A percentile compares a stretch with the other conserved stretches of the same genome.
Evolutionary conservation across 1,284 basidiomycete species (phyloP).

Genomic region (Peniophora sp.): DNA sequence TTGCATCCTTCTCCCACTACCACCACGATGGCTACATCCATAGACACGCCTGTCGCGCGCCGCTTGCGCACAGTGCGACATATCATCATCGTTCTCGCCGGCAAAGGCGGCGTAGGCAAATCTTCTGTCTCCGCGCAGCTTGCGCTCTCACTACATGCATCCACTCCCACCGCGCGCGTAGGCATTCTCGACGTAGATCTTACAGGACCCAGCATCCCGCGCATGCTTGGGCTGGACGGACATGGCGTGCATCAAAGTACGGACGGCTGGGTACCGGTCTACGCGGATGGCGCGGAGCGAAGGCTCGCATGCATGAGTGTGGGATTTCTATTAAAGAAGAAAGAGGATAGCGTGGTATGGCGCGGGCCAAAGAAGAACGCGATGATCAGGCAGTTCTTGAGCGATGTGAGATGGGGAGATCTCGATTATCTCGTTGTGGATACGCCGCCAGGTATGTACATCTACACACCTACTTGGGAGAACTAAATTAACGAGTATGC

Average conservation of each 20-base stretch:
- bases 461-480: background rate
- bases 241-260: conserved; percentile 86
- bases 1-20: background rate
- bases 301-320: conserved; percentile 94
- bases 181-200: conserved; percentile 95
- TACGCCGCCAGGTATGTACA: conserved; percentile 83
- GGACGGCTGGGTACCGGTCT: conserved; percentile 98
- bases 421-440: conserved; percentile 96
- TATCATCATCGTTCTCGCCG: conserved; percentile 90
- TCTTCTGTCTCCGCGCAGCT: conserved; percentile 93
- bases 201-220: conserved; percentile 93
- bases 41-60: conserved; percentile 47
- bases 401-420: conserved; percentile 94
- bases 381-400: conserved; percentile 97
- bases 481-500: conserved; percentile 1
- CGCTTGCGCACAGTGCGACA: conserved; percentile 73
- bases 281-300: conserved; percentile 67
- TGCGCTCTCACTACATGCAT: conserved; percentile 77
- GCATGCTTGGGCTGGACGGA: conserved; percentile 93
- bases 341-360: conserved; percentile 95
- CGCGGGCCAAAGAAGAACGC: conserved; percentile 99
- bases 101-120: conserved; percentile 98
- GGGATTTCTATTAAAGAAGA: conserved; percentile 86
- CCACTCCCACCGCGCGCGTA: conserved; percentile 60
- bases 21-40: conserved; percentile 20